Evolutionary conservation across 2,329 filamentous ascomycete species (phyloP).

Genomic region (Cylindrodendrum hubeiense): DNA sequence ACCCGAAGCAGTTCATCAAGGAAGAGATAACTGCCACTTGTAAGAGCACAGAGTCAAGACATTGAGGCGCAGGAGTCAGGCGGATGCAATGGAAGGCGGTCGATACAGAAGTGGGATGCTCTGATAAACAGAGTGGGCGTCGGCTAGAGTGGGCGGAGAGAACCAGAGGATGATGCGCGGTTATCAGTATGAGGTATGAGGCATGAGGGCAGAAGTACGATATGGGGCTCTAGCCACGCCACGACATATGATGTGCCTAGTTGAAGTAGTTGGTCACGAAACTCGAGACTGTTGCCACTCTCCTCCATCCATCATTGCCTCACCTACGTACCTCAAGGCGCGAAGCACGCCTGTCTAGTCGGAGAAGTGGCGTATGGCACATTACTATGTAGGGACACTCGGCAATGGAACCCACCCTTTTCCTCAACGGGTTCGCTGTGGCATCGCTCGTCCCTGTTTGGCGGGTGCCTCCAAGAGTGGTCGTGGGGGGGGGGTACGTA

Average conservation of each 20-base stretch:
- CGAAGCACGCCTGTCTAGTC: background rate
- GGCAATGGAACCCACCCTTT: background rate
- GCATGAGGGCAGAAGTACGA: too few relatives aligned
- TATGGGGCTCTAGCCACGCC: too few relatives aligned
- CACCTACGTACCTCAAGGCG: too few relatives aligned
- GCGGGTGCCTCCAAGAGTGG: background rate
- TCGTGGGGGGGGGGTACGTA: background rate
- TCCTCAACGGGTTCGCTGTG: background rate
- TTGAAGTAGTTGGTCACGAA: background rate
- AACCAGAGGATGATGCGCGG: background rate
- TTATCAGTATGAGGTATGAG: background rate
- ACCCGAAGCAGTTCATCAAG: constrained; percentile 34
- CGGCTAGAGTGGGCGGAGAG: background rate
- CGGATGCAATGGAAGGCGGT: background rate
- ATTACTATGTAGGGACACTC: background rate
- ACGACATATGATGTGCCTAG: background rate
- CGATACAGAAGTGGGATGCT: background rate
- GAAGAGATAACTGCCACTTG: constrained; percentile 29
- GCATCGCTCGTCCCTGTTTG: background rate
- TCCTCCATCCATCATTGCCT: background rate
- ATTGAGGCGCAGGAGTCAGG: background rate
- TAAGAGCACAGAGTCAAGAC: constrained; percentile 2
- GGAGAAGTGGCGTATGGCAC: background rate
- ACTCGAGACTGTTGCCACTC: background rate
- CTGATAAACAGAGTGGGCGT: background rate